Percentiles rank a stretch among this genome's conserved stretches.
These are phyloP conservation scores for Cylindrodendrum hubeiense DNA, from an alignment of 2,329 filamentous ascomycete genomes.

Conservation along the genomic window DNA sequence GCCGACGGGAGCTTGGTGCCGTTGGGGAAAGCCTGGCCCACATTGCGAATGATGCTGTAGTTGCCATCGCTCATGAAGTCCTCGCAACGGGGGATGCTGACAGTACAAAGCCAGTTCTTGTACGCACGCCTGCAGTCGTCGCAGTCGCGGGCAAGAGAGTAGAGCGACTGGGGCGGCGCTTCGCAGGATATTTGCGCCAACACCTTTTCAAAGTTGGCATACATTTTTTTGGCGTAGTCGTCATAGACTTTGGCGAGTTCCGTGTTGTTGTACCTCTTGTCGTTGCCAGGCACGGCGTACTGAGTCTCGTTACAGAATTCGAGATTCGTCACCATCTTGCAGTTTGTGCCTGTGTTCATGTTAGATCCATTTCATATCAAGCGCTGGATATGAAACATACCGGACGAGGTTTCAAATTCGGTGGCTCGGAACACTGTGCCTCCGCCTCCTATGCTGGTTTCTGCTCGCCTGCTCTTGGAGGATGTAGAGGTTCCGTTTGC, in stretches of 20 bases:
- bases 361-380: constrained; percentile 14
- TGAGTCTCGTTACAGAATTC: constrained; percentile 89
- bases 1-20: constrained; percentile 65
- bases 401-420: constrained; percentile 81
- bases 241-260: constrained; percentile 83
- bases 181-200: constrained; percentile 90
- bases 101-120: constrained; percentile 94
- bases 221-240: constrained; percentile 75
- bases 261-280: constrained; percentile 69
- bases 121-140: constrained; percentile 83
- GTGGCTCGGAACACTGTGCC: constrained; percentile 80
- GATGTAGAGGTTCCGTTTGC: constrained; percentile 64
- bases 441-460: constrained; percentile 72
- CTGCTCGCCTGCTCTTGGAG: constrained; percentile 54
- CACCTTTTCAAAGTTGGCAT: constrained; percentile 82
- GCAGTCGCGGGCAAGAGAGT: constrained; percentile 85
- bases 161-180: constrained; percentile 77
- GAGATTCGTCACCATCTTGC: constrained; percentile 88
- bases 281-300: constrained; percentile 90
- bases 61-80: constrained; percentile 74
- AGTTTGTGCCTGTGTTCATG: constrained; percentile 74
- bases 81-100: constrained; percentile 91
- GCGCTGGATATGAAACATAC: constrained; percentile 60
- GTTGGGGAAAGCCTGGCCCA: constrained; percentile 78
- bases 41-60: constrained; percentile 71